Base-by-base conservation (phyloP, 2,329 filamentous ascomycete genomes). In the Penicillium sp. region DNA sequence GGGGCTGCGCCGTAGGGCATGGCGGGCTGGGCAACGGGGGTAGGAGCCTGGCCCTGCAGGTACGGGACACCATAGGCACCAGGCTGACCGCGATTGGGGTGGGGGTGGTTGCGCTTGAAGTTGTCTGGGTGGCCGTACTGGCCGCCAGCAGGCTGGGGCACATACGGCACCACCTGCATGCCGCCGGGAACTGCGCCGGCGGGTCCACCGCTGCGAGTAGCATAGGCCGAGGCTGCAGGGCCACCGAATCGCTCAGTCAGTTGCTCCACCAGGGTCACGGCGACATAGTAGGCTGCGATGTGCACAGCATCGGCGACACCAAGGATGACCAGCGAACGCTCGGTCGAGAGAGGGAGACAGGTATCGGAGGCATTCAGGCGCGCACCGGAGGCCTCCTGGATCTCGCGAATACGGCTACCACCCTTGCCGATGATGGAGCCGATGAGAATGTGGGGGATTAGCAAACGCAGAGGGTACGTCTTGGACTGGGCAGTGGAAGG, bases 151-250 rank as follows among this genome's bases (percentile, higher is more conserved):
- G 94, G 90, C 76, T 97, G 93, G 52, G 95, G 95, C 58, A 92
- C 90, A 75, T 99, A 99, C 5, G 95, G 95, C n/a, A 98, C 92
- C 52, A 99, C 95, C 77, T 98, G 95, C 92, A 99, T 96, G 62
- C 95, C 95, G 61, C 95, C 95, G 22, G 95, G 95, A 15, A 98
- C 92, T 37, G 94, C 92, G 54, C 94, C 94, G 59, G 94, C 92
- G 53, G 95, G 93, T 52, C 91, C 93, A 63, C 95, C 95, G 72
- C 92, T 96, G 65, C 95, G 89, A 49, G 94, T 96, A 49, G 95
- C 95, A 75, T 99, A 99, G 34, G 95, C 94, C n/a, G 95, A 99
- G 52, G 95, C 94, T 59, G 92, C 92, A 20, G 95, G 93, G 5
- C 95, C 95, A 55, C 95, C 94, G 69, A 98, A 99, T 43, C 95